phyloP scores from a whole-genome alignment of 495 filamentous ascomycete genomes.

The Aspergillus kassunensis region DNA sequence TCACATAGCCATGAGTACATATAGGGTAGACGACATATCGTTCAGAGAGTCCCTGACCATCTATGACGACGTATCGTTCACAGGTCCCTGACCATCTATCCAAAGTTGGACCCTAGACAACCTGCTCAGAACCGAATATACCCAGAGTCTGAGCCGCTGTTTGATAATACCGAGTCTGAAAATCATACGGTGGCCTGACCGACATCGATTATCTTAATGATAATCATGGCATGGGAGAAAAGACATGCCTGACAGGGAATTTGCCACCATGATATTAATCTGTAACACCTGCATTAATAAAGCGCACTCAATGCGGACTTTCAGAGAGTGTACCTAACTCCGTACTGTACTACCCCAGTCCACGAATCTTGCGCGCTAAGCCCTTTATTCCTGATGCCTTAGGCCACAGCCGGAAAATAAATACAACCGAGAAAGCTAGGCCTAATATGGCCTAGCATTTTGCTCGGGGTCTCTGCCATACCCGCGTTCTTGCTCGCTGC shows the following conservation, averaged over 20 bases:
- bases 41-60: no score
- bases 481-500: slow-evolving; percentile 30
- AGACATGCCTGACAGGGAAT: background rate
- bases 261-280: slow-evolving; percentile 5
- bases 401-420: no score
- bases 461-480: slow-evolving; percentile 45
- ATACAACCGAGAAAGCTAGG: no score
- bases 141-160: background rate
- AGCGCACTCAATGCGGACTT: background rate
- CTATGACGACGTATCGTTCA: no score
- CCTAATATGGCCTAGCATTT: slow-evolving; percentile 37
- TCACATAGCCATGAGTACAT: no score
- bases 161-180: background rate
- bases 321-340: background rate
- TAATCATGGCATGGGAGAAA: background rate
- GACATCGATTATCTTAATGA: no score
- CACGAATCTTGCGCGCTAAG: no score
- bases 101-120: no score
- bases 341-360: background rate
- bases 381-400: no score
- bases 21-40: no score
- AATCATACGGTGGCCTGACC: slow-evolving; percentile 9
- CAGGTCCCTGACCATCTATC: no score
- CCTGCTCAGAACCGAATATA: no score
- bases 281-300: background rate